Conservation (phyloP, 371 early-diverging fungal genomes). For the Rhizopus arrhizus region DNA sequence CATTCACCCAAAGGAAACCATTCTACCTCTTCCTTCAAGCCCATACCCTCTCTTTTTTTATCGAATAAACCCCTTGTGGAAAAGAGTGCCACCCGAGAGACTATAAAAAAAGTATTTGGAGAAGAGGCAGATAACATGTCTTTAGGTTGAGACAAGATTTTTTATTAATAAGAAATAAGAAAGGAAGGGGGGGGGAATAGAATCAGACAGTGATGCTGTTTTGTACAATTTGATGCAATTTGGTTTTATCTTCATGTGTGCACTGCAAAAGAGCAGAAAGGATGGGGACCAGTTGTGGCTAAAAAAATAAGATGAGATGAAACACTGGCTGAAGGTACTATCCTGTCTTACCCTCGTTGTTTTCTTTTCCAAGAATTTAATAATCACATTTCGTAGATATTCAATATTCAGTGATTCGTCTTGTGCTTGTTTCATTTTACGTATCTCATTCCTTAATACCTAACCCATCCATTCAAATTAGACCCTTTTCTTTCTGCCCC, state of each 20-base stretch:
- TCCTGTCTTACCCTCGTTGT: conserved; percentile 58
- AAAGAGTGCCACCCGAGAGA: too few species aligned
- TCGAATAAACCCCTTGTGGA: too few species aligned
- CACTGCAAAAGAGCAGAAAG: conserved; percentile 38
- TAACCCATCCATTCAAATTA: neutral
- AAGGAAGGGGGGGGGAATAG: too few species aligned
- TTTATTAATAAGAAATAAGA: too few species aligned
- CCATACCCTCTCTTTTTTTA: too few species aligned
- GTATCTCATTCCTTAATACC: conserved; percentile 65
- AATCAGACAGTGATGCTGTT: neutral
- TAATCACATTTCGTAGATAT: conserved; percentile 78
- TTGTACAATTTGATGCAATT: conserved; percentile 17
- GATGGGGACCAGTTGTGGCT: conserved; percentile 43
- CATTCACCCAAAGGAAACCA: too few species aligned
- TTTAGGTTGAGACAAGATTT: too few species aligned
- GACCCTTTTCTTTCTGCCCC: neutral
- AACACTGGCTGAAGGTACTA: neutral
- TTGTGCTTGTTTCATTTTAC: conserved; percentile 37
- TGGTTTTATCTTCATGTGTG: conserved; percentile 32
- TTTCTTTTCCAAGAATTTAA: conserved; percentile 82
- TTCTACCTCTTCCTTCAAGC: too few species aligned
- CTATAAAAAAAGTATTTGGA: too few species aligned
- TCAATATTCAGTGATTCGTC: conserved; percentile 67
- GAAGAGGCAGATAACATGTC: too few species aligned
- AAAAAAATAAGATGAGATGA: conserved; percentile 1